Evolutionary conservation across 164 flowering plant genomes (phyloP).

Genomic region (Piper longum): DNA sequence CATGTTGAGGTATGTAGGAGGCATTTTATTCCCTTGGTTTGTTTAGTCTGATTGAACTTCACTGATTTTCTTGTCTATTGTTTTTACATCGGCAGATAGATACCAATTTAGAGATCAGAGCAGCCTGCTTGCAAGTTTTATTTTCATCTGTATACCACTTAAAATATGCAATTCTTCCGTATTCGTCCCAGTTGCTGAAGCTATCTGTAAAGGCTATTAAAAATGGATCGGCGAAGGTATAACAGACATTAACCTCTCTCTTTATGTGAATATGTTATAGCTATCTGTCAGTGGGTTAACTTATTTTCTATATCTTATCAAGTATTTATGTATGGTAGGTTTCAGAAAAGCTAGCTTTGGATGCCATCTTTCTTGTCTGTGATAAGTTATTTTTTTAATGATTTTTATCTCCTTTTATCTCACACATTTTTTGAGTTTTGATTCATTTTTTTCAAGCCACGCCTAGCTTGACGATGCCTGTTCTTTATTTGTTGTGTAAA

Average conservation of each 20-base stretch:
- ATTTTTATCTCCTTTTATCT: no score
- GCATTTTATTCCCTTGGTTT: neutral
- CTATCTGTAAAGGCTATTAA: slow-evolving; percentile 43
- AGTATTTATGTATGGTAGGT: no score
- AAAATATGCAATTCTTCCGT: slow-evolving; percentile 48
- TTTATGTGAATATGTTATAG: neutral
- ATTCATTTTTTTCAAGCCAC: no score
- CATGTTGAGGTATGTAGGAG: slow-evolving; percentile 29
- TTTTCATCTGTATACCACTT: slow-evolving; percentile 82
- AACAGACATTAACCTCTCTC: slow-evolving; percentile 1
- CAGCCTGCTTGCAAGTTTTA: slow-evolving; percentile 70
- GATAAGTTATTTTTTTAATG: no score
- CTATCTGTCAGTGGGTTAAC: neutral
- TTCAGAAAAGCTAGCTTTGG: no score
- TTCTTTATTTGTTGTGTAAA: no score
- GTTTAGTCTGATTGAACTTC: neutral
- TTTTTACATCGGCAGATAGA: slow-evolving; percentile 22
- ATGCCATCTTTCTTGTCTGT: no score
- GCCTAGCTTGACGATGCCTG: no score
- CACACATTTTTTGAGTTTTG: no score
- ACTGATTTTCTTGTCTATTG: neutral
- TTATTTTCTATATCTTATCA: no score
- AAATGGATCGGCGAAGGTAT: slow-evolving; percentile 52
- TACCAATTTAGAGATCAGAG: slow-evolving; percentile 37
- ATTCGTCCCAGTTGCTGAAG: slow-evolving; percentile 42